Evolutionary conservation across 2,329 filamentous ascomycete species (phyloP).

Genomic region (Exophiala oligosperma): DNA sequence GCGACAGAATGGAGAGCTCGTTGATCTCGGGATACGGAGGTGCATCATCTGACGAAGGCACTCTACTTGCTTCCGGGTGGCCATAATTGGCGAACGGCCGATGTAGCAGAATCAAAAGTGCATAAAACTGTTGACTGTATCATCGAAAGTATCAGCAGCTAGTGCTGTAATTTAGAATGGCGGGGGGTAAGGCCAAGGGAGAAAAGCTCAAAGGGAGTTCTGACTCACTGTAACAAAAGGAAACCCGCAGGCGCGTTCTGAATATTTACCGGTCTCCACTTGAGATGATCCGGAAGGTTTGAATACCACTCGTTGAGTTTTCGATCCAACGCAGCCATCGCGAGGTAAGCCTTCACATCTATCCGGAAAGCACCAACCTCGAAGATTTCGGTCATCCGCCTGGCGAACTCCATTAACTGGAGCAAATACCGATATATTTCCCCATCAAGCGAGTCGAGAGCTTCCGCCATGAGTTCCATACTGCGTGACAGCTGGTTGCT

Average conservation of each 20-base stretch:
- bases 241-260: constrained; percentile 6
- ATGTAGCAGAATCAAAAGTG: constrained; percentile 12
- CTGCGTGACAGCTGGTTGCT: constrained; percentile 1
- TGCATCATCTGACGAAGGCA: background rate
- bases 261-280: constrained; percentile 14
- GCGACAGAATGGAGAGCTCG: constrained; percentile 7
- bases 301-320: constrained; percentile 18
- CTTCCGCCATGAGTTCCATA: constrained; percentile 5
- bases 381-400: constrained; percentile 17
- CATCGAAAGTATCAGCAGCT: too few relatives aligned
- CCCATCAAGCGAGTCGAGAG: too few relatives aligned
- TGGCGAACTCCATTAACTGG: constrained; percentile 17
- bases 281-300: constrained; percentile 4
- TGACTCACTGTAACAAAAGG: constrained; percentile 7
- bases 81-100: constrained; percentile 13
- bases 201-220: too few relatives aligned
- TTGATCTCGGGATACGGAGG: constrained; percentile 3
- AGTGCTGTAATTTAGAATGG: too few relatives aligned
- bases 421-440: constrained; percentile 14
- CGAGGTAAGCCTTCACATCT: constrained; percentile 10
- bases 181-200: too few relatives aligned
- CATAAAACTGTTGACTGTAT: constrained; percentile 10
- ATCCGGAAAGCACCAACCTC: constrained; percentile 1
- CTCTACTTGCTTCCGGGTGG: background rate
- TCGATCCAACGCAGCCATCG: constrained; percentile 11